Base-by-base conservation (phyloP, 225 moss, liverwort and hornwort genomes). In the Rhytidiadelphus loreus region DNA sequence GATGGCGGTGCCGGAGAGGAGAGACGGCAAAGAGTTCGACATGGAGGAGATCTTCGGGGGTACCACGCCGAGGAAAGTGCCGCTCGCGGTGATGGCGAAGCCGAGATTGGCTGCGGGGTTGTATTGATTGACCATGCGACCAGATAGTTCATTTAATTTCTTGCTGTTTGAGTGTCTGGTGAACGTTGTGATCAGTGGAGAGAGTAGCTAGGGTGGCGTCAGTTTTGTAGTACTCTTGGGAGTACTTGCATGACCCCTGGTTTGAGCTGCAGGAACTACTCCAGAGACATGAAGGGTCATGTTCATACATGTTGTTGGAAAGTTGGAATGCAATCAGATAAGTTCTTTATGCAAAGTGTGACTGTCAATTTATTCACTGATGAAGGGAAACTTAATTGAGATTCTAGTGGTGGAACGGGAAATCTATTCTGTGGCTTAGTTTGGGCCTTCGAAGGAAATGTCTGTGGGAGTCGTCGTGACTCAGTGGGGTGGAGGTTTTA, bases 21-120 rank as follows among this genome's bases (percentile, higher is more conserved):
- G 39, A 74, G 83, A 83, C 35, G 39, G 74, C 2, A 10, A 76
- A 14, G 66, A 61, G 8, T 2, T 95, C 39, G 91, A 89, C 87
- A 91, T 92, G 88, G 41, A 84, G 25, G 90, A 92, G 82, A 25
- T 63, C 19, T 94, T 86, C 55, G 84, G 93, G 12, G 81, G 84
- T n/a, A 91, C 89, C 18, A 88, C 87, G 61, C 89, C 91, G 58
- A 84, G 83, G 86, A 84, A 79, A 46, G 74, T 81, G 24, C 75
- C 90, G 32, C 87, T 90, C 13, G 48, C 61, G 25, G 76, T 88
- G 8, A 48, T 90, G 37, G 86, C 74, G 20, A 92, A 29, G n/a
- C 59, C 92, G 14, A 70, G 93, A n/a, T 33, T 91, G 74, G 75
- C 86, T 3, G 55, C 66, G 55, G 32, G 86, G 44, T 76, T 90